phyloP scores from a whole-genome alignment of 139 green algal species.

The Coelastrella sp. region DNA sequence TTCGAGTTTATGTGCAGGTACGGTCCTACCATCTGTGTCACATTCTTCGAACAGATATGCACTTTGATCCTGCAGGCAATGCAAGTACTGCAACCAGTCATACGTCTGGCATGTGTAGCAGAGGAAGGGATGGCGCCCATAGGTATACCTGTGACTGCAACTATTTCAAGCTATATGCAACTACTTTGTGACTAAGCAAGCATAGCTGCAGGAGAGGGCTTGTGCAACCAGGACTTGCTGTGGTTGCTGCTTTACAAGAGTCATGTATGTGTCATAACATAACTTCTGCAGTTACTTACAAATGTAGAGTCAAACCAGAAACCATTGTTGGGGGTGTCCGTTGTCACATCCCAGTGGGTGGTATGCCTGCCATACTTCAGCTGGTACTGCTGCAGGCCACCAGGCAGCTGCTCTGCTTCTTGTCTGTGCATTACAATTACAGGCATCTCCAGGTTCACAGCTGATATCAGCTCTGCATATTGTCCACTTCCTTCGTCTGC shows the following conservation, averaged over 20 bases:
- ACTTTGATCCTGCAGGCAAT: background rate
- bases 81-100: no score
- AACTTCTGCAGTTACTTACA: background rate
- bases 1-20: background rate
- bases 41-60: background rate
- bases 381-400: background rate
- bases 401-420: background rate
- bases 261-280: background rate
- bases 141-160: no score
- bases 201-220: no score
- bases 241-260: background rate
- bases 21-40: background rate
- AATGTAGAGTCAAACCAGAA: slow-evolving; percentile 29
- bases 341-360: no score
- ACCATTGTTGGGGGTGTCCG: background rate
- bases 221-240: no score
- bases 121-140: no score
- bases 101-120: no score
- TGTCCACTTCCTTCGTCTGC: background rate
- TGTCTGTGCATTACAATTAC: background rate
- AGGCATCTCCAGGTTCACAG: background rate
- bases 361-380: background rate
- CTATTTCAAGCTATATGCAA: no score
- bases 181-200: no score
- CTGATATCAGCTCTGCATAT: background rate